Percentiles rank a stretch among this genome's conserved stretches.
phyloP scores from a whole-genome alignment of 352 stramenopile genomes.

The Thalassiosira allenii region DNA sequence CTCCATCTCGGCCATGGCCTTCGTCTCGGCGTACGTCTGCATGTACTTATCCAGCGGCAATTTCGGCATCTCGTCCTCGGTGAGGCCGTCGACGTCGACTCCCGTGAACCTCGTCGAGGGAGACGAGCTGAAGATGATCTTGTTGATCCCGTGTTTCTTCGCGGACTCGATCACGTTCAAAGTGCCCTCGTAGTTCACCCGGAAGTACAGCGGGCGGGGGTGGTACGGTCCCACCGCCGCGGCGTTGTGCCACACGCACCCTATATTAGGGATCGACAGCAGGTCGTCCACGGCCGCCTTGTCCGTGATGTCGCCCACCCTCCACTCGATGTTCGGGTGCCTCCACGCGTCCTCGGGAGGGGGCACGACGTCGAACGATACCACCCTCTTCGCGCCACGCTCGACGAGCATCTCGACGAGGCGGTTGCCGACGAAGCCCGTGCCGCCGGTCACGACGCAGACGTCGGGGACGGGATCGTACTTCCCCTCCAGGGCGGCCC shows the following conservation, averaged over 20 bases:
- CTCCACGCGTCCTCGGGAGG: conserved; percentile 68
- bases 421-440: conserved; percentile 88
- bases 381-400: conserved; percentile 86
- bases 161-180: conserved; percentile 89
- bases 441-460: conserved; percentile 88
- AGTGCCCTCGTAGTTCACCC: conserved; percentile 90
- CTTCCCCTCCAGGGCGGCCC: conserved; percentile 10
- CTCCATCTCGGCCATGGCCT: conserved; percentile 84
- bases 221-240: conserved; percentile 90
- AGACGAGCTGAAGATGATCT: conserved; percentile 88
- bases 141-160: conserved; percentile 86
- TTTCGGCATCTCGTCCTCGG: conserved; percentile 86
- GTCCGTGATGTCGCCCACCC: conserved; percentile 87
- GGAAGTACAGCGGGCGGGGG: conserved; percentile 82
- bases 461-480: conserved; percentile 44
- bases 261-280: conserved; percentile 72
- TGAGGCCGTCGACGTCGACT: conserved; percentile 85
- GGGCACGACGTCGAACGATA: conserved; percentile 89
- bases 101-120: conserved; percentile 90
- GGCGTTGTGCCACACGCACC: conserved; percentile 90
- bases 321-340: conserved; percentile 68
- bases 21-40: conserved; percentile 88
- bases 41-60: conserved; percentile 82
- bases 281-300: conserved; percentile 81
- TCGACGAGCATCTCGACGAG: conserved; percentile 92